Evolutionary conservation across 1,284 basidiomycete species (phyloP).

Genomic region (Ganoderma lucidum): DNA sequence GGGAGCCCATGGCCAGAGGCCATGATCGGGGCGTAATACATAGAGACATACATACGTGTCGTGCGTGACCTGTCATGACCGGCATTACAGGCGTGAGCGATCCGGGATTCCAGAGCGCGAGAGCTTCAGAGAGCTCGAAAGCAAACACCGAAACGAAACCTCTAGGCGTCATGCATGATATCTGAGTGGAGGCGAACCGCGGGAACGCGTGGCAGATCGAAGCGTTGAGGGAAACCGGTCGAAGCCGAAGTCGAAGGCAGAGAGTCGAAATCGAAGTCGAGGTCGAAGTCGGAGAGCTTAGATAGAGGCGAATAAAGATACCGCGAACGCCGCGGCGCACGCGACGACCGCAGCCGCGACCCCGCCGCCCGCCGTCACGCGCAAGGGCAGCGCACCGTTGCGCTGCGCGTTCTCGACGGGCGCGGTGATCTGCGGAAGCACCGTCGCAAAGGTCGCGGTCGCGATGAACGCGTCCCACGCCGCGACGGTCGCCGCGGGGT

Average conservation of each 20-base stretch:
- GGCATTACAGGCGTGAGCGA: not conserved
- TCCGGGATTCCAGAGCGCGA: not conserved
- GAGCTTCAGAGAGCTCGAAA: not conserved
- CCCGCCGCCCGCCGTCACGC: not conserved
- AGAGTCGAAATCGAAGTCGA: not conserved
- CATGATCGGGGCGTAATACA: slow-evolving; percentile 4
- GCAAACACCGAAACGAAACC: not conserved
- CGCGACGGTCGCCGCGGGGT: slow-evolving; percentile 51
- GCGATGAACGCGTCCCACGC: slow-evolving; percentile 57
- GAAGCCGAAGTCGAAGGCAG: not conserved
- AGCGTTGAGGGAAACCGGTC: not conserved
- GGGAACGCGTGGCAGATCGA: not conserved
- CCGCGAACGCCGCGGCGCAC: slow-evolving; percentile 17
- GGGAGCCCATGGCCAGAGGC: not conserved
- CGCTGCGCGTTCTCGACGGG: slow-evolving; percentile 5
- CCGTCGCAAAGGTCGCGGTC: slow-evolving; percentile 32
- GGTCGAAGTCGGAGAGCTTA: slow-evolving; percentile 9
- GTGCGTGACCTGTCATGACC: slow-evolving; percentile 2
- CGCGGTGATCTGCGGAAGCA: slow-evolving; percentile 9
- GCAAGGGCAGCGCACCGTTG: not conserved
- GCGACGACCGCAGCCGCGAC: slow-evolving; percentile 8
- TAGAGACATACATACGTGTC: not conserved
- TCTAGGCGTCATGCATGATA: not conserved
- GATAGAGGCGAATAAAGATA: slow-evolving; percentile 14
- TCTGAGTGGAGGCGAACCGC: not conserved